phyloP scores from a whole-genome alignment of 306 rosid species.

The Quercus ilex region DNA sequence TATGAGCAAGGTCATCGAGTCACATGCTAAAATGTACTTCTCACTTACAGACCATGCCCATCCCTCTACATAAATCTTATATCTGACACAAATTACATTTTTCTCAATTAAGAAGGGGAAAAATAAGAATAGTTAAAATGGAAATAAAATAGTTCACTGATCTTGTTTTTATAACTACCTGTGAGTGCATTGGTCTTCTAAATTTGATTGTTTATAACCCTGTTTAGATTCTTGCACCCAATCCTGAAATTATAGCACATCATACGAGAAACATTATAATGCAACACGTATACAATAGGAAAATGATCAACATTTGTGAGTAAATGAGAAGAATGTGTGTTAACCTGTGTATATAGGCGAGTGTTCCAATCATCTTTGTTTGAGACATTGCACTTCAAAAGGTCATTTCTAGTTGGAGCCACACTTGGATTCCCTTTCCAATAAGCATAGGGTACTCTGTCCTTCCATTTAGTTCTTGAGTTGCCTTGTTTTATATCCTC shows the following conservation, averaged over 20 bases:
- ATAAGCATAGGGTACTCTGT: conserved; percentile 76
- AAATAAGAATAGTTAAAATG: background rate
- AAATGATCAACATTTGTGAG: background rate
- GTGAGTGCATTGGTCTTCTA: conserved; percentile 73
- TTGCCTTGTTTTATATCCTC: conserved; percentile 66
- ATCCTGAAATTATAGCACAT: conserved; percentile 37
- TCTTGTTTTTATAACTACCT: conserved; percentile 18
- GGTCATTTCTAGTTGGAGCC: conserved; percentile 50
- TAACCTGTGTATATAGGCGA: conserved; percentile 52
- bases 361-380: conserved; percentile 57
- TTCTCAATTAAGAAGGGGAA: background rate
- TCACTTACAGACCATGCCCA: conserved; percentile 83
- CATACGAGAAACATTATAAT: background rate
- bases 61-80: conserved; percentile 77
- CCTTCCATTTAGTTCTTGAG: conserved; percentile 57
- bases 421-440: conserved; percentile 91
- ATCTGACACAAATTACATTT: conserved; percentile 24
- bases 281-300: background rate
- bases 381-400: conserved; percentile 72
- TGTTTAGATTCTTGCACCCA: conserved; percentile 66
- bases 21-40: conserved; percentile 76
- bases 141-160: background rate
- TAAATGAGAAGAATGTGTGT: background rate
- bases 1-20: conserved; percentile 50
- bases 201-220: conserved; percentile 64